These are phyloP conservation scores for Saccharomycopsis hybrid DNA, from an alignment of 1,139 yeast genomes.

Conservation along the genomic window DNA sequence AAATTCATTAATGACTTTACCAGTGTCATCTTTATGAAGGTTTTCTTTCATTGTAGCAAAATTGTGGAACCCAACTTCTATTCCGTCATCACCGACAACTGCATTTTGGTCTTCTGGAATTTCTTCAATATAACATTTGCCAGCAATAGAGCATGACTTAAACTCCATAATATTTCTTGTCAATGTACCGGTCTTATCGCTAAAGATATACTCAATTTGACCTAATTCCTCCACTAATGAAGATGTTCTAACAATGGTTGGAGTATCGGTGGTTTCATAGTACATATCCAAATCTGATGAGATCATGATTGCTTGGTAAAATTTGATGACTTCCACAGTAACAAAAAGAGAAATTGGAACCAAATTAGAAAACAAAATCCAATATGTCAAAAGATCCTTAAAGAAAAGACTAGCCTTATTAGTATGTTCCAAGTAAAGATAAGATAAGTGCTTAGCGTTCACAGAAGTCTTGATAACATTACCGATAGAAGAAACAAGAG, in stretches of 20 bases:
- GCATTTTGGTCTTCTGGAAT: conserved; percentile 89
- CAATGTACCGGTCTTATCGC: conserved; percentile 94
- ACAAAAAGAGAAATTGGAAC: conserved; percentile 95
- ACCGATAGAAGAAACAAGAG: conserved; percentile 81
- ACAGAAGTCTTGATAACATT: conserved; percentile 69
- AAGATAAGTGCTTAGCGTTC: conserved; percentile 47
- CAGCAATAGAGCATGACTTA: conserved; percentile 90
- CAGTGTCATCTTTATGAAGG: conserved; percentile 40
- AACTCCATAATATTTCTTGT: conserved; percentile 96
- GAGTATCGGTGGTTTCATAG: conserved; percentile 80
- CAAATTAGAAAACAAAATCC: conserved; percentile 92
- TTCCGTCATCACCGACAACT: conserved; percentile 61
- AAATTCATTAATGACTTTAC: conserved; percentile 71
- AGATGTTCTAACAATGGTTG: conserved; percentile 92
- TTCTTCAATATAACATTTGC: conserved; percentile 78
- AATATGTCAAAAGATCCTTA: conserved; percentile 80
- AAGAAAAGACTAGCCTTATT: conserved; percentile 69
- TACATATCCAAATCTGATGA: conserved; percentile 93
- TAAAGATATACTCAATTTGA: conserved; percentile 89
- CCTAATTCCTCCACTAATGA: conserved; percentile 94
- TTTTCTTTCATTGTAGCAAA: conserved; percentile 59
- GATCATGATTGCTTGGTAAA: conserved; percentile 90
- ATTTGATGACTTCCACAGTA: conserved; percentile 91
- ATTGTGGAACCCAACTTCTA: conserved; percentile 74
- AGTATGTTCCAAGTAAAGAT: conserved; percentile 64